Evolutionary conservation across 371 early-diverging fungal species (phyloP).

Genomic region (Mucor circinelloides): DNA sequence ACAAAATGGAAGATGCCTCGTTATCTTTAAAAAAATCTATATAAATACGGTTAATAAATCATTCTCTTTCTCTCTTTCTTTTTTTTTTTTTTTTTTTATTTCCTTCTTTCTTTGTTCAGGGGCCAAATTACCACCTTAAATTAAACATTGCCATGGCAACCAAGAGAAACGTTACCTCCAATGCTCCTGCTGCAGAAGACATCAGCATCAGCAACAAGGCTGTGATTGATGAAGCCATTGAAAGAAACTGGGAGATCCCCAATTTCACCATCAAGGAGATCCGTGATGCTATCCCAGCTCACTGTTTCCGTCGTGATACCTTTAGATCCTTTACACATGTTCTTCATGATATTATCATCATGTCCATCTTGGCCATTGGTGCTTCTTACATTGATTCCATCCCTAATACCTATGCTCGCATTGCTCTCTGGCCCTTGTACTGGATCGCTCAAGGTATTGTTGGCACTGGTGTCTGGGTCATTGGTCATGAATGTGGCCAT

Average conservation of each 20-base stretch:
- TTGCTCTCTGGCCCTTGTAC: conserved; percentile 74
- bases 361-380: conserved; percentile 59
- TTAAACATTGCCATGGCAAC: conserved; percentile 27
- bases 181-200: neutral
- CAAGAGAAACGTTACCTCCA: conserved; percentile 19
- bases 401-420: conserved; percentile 48
- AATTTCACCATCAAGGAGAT: conserved; percentile 85
- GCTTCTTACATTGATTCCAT: conserved; percentile 72
- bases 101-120: neutral
- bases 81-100: neutral
- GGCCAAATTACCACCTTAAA: neutral
- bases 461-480: conserved; percentile 86
- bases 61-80: neutral
- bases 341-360: conserved; percentile 65
- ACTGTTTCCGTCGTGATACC: conserved; percentile 82
- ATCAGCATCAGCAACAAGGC: conserved; percentile 8
- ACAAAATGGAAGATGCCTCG: neutral
- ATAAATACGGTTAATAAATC: neutral
- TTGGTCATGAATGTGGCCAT: conserved; percentile 91
- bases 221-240: conserved; percentile 34
- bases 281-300: conserved; percentile 82
- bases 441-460: conserved; percentile 83
- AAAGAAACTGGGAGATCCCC: conserved; percentile 65
- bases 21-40: neutral
- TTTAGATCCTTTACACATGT: conserved; percentile 73